These are phyloP conservation scores for Ilex aquifolium DNA, from an alignment of 257 asterid species.

Conservation along the genomic window DNA sequence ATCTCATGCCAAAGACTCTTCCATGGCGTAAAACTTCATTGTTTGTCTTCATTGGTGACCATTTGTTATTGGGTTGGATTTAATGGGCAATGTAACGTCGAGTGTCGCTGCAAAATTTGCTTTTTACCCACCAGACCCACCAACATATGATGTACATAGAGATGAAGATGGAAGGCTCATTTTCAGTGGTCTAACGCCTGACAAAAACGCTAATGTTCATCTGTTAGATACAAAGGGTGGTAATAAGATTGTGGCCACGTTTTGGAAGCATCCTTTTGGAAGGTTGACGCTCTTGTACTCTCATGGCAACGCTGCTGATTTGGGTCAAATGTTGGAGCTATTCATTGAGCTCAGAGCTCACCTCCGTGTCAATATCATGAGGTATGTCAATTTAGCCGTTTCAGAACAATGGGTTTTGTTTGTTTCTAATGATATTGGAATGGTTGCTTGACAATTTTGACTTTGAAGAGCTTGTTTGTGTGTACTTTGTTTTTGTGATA, in stretches of 20 bases:
- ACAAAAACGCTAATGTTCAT: conserved; percentile 80
- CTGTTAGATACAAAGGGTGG: conserved; percentile 75
- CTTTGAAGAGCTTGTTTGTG: background rate
- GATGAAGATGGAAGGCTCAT: conserved; percentile 63
- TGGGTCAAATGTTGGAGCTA: conserved; percentile 98
- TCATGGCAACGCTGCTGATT: conserved; percentile 99
- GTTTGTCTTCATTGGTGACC: conserved; percentile 10
- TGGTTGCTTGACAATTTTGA: conserved; percentile 8
- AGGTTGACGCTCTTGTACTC: conserved; percentile 85
- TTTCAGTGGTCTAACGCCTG: conserved; percentile 79
- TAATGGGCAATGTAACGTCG: conserved; percentile 95
- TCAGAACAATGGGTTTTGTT: conserved; percentile 16
- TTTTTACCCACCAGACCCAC: conserved; percentile 97
- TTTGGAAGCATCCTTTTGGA: conserved; percentile 86
- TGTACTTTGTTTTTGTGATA: too few relatives aligned
- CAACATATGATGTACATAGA: conserved; percentile 78
- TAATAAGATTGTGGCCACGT: conserved; percentile 77
- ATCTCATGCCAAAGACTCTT: conserved; percentile 15
- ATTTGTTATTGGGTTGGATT: conserved; percentile 15
- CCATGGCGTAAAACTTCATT: conserved; percentile 23
- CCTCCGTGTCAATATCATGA: conserved; percentile 93
- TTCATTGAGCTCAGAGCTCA: conserved; percentile 98
- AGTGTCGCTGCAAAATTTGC: conserved; percentile 95
- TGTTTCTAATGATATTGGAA: conserved; percentile 13
- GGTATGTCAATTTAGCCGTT: conserved; percentile 30